Evolutionary conservation across 2,329 filamentous ascomycete genomes (phyloP), one percentile per base, ranked within the genome.

Genomic region (Penicillium sp.): DNA sequence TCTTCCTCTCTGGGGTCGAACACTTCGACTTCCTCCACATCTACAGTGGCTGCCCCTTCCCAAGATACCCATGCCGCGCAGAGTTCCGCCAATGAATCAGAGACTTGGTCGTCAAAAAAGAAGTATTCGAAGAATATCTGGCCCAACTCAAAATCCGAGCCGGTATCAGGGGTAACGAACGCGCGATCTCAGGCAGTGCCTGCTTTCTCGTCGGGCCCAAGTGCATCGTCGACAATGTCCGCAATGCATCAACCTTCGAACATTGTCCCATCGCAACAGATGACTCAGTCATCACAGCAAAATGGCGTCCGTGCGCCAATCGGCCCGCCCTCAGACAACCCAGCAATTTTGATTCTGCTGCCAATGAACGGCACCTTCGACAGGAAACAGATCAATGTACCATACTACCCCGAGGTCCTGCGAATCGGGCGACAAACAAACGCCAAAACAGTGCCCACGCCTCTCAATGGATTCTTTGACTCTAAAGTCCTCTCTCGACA

Each of bases 301-400:
- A 88, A 88, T 78, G 85, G 84, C 49, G 73, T 75, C 53, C 72
- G 78, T 62, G 55, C 73, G 62, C 60, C 74, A 26, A 70, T 71
- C 58, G 69, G 81, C 49, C 77, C 79, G 60, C 67, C 79, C 33
- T 68, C 72, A 17, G 85, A 88, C 54, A 84, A 84, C 6, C 85
- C 89, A 50, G 90, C 91, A 0, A 87, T 97, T 22, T 82, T 97
- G 40, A 91, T 91, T 59, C 84, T 99, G 5, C 78, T 93, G 6
- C 95, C 94, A 0, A 85, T 97, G 67, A 99, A 99, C 69, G 90
- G 91, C 56, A 97, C 93, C 1, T 99, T 99, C 71, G 94, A 97
- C 73, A 88, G 91, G 68, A 99, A 99, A 77, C 94, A 92, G 41
- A 97, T 99, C 65, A 90, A 84, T 33, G 90, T 99, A 2, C 94